Evolutionary conservation across 2,329 filamentous ascomycete genomes (phyloP), one percentile per base, ranked within the genome.

Genomic region (Domatiomyces catenatus): DNA sequence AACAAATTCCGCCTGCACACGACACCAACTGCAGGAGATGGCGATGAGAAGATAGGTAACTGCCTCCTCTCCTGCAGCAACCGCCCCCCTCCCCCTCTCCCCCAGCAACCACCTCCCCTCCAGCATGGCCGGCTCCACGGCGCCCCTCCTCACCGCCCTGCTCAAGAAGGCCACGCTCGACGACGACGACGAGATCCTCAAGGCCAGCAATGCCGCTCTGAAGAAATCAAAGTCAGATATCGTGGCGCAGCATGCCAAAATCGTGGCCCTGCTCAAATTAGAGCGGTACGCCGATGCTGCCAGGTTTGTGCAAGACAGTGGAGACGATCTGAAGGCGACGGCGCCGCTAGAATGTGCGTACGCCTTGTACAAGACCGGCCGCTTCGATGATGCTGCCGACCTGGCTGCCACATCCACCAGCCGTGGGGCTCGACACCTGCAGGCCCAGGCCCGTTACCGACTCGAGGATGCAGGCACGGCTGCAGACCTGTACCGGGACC

Each of bases 271-370:
- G 44, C 62, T 82, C 47, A 80, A 81, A 59, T 69, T 81, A 42
- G 79, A 83, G 58, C 75, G 79, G 46, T 82, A 75, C 58, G 74
- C 79, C 7, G 79, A 82, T 61, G 75, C 76, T 15, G 62, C 80
- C 46, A 70, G 71, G 24, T 70, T 73, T 5, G 71, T 82, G 47
- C 75, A 80, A 57, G 67, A 73, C 20, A 69, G 66, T 47, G 74
- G 75, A 19, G 70, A 75, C 55, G 63, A 62, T 47, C 61, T 82
- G 59, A 77, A 79, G 64, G 66, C 75, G 56, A 67, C 63, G 57
- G 75, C 75, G 2, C 63, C 66, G n/a, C 64, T 81, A 55, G 79
- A 81, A 61, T 76, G 79, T 62, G 75, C 76, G 18, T 83, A 83
- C 66, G 73, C 75, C 22, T 66, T 81, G 44, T 83, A 83, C 66